Base-by-base conservation (phyloP, 2,329 filamentous ascomycete species). In the Ceratocystis papillata region DNA sequence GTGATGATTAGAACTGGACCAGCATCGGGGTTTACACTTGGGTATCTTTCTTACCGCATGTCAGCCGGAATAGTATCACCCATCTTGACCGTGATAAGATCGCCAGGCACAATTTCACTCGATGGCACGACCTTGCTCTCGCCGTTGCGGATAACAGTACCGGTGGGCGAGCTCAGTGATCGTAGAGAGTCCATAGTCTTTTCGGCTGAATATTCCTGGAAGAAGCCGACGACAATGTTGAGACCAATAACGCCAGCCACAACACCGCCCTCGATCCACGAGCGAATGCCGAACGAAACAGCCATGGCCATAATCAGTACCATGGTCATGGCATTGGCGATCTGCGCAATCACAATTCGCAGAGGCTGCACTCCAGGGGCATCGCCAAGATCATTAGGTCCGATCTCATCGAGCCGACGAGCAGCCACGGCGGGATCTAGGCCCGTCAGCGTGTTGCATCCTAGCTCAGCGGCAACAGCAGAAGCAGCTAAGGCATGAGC, bases 301-400 rank as follows among this genome's bases (percentile, higher is more conserved):
- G 79, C 83, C 80, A 86, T 84, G 68, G 83, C 83, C 68, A 86
- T 80, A 64, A 86, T 73, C 64, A 87, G 78, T 69, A 73, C 80
- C 70, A 83, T 69, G 62, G 80, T 83, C 82, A 85, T 84, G 10
- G 82, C 82, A 72, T 85, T 85, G 67, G 78, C 79, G 45, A 84
- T 73, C 71, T 86, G 83, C 60, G 79, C 77, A 33, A 83, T 69
- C 8, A 86, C 73, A 45, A 86, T 84, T 72, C 84, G 85, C 57
- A 79, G 65, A 77, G 80, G 73, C 76, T 76, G 80, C 59, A 87
- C 81, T 10, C 80, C 72, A 63, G 75, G 73, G 45, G 73, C 72
- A 44, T 76, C 72, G 3, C 72, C 80, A 1, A 87, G 76, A 68
- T 85, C 79, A 71, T 87, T 87, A 25, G 76, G 73, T n/a, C 85